phyloP scores from a whole-genome alignment of 2,329 filamentous ascomycete genomes.

The Hypomyces rosellus region DNA sequence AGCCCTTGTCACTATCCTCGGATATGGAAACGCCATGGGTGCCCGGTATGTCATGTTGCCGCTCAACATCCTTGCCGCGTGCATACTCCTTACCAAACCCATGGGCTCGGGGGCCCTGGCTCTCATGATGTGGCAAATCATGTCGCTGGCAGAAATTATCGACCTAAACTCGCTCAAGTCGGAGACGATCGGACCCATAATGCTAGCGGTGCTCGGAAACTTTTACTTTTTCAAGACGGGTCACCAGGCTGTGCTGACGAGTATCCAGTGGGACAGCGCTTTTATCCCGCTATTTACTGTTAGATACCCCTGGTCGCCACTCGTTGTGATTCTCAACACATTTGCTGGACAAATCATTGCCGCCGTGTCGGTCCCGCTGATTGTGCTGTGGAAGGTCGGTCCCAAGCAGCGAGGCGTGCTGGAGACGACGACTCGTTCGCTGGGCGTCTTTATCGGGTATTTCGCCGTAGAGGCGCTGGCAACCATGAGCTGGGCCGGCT shows the following conservation, averaged over 20 bases:
- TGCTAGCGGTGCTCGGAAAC: constrained; percentile 81
- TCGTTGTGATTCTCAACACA: constrained; percentile 77
- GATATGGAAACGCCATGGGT: constrained; percentile 90
- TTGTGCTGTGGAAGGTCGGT: constrained; percentile 83
- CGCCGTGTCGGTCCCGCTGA: constrained; percentile 69
- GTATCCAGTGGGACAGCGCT: constrained; percentile 92
- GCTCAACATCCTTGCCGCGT: constrained; percentile 68
- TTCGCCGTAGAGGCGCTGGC: constrained; percentile 78
- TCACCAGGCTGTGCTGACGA: constrained; percentile 80
- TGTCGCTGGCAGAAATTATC: constrained; percentile 64
- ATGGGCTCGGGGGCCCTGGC: constrained; percentile 85
- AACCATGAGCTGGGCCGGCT: constrained; percentile 85
- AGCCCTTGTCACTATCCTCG: constrained; percentile 68
- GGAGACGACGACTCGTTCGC: constrained; percentile 61
- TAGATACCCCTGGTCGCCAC: constrained; percentile 81
- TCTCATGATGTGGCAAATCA: constrained; percentile 79
- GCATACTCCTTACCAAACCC: constrained; percentile 81
- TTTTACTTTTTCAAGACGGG: constrained; percentile 98
- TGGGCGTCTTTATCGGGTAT: constrained; percentile 72
- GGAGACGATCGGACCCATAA: constrained; percentile 72
- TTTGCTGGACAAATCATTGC: constrained; percentile 86
- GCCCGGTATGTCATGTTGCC: constrained; percentile 82
- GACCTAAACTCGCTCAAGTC: constrained; percentile 55
- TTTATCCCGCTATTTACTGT: constrained; percentile 83
- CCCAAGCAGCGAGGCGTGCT: constrained; percentile 65